Base-by-base conservation (phyloP, 2,329 filamentous ascomycete species). In the Colletotrichum magnum region DNA sequence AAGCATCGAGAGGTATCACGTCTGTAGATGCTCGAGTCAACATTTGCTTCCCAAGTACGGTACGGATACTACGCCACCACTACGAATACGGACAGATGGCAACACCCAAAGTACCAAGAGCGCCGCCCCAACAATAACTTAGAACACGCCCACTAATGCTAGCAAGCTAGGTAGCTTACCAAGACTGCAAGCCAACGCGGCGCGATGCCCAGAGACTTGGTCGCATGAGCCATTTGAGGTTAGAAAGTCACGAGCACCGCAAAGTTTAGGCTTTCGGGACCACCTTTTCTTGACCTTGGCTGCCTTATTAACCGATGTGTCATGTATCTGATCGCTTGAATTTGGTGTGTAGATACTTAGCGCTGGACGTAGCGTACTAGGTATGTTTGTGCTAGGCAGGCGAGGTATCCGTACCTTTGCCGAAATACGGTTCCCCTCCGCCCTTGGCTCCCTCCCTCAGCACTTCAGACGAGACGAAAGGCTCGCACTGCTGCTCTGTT, bases 161-260 rank as follows among this genome's bases (percentile, higher is more conserved):
- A 39, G 36, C 18, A 18, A 18, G 18, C 3, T 48, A 16, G 45
- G 45, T 50, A 16, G 45, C 45, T 16, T 47, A 21, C 47, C 18
- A 50, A 50, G 18, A 50, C n/a, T 18, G 47, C 47, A 10, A 43
- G 41, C 39, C 54, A 64, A 50, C 43, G 52, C 52, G 45, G 65
- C 65, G 65, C 39, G 36, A 2, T 36, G 56, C 66, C 66, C 62
- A 66, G 62, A 69, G 62, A 57, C 66, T 57, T 66, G 62, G 66
- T 66, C 62, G 62, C 62, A 69, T 60, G 52, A 60, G 56, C 56
- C 47, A 60, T 41, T 57, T 69, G 62, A 61, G 67, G 67, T 45
- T 69, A 67, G 67, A 24, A 24, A 69, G 62, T 69, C 67, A 69
- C 62, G 62, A 69, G 67, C 56, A 67, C 63, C n/a, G 50, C 66